Percentiles rank a stretch among this genome's conserved stretches.
Conservation (phyloP, 2,329 filamentous ascomycete species). For the Meredithiella fracta region DNA sequence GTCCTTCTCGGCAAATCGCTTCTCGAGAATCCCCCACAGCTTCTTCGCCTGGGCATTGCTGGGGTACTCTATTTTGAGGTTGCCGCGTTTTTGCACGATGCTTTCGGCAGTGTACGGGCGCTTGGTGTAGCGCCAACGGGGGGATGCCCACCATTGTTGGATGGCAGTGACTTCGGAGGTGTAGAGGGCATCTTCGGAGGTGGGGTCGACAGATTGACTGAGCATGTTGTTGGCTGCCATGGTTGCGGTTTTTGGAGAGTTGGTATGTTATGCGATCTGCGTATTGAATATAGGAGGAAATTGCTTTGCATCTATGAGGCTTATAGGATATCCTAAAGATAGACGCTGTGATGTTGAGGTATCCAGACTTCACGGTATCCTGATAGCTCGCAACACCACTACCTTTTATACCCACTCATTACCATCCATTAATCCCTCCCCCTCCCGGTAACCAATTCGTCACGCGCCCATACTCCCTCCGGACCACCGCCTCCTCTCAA, state of each 20-base stretch:
- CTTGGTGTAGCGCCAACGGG: slow-evolving; percentile 85
- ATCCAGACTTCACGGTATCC: too few relatives aligned
- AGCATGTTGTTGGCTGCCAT: slow-evolving; percentile 50
- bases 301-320: too few relatives aligned
- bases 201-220: slow-evolving; percentile 38
- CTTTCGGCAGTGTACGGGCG: slow-evolving; percentile 89
- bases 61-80: slow-evolving; percentile 77
- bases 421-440: too few relatives aligned
- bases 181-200: slow-evolving; percentile 49
- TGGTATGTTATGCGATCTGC: neutral
- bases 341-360: neutral
- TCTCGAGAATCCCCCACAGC: slow-evolving; percentile 79
- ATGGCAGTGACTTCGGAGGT: slow-evolving; percentile 72
- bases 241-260: slow-evolving; percentile 6
- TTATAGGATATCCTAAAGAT: too few relatives aligned
- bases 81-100: slow-evolving; percentile 89
- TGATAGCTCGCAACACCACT: too few relatives aligned
- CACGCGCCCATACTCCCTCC: too few relatives aligned
- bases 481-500: neutral
- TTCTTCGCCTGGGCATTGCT: slow-evolving; percentile 86
- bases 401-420: too few relatives aligned
- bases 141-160: slow-evolving; percentile 86
- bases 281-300: neutral
- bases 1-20: slow-evolving; percentile 57
- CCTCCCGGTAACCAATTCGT: too few relatives aligned